Evolutionary conservation across 2,329 filamentous ascomycete genomes (phyloP).

Genomic region (Sclerotinia nivalis): DNA sequence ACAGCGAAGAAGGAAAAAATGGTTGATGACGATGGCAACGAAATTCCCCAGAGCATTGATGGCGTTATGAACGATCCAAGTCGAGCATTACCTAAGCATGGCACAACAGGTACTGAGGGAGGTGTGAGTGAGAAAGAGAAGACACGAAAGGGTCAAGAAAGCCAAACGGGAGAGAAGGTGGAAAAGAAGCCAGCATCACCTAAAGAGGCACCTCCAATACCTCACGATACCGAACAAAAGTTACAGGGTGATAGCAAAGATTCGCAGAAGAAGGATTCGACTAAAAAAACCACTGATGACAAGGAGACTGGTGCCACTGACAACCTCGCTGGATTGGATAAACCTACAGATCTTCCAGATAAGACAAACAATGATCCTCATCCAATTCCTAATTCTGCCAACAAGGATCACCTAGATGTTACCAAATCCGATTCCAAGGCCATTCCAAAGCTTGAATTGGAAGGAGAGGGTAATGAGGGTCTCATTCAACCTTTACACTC

Average conservation of each 20-base stretch:
- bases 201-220: conserved; percentile 80
- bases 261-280: conserved; percentile 41
- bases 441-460: conserved; percentile 40
- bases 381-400: conserved; percentile 65
- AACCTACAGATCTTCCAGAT: conserved; percentile 77
- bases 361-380: conserved; percentile 74
- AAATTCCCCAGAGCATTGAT: conserved; percentile 65
- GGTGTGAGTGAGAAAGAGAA: conserved; percentile 88
- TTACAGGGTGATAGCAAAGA: conserved; percentile 52
- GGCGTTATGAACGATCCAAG: conserved; percentile 93
- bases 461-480: conserved; percentile 53
- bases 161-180: conserved; percentile 61
- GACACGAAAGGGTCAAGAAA: conserved; percentile 67
- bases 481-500: conserved; percentile 83
- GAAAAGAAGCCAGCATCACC: conserved; percentile 80
- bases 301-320: conserved; percentile 37
- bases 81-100: conserved; percentile 73
- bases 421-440: conserved; percentile 46
- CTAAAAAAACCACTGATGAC: conserved; percentile 43
- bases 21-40: conserved; percentile 58
- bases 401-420: conserved; percentile 63
- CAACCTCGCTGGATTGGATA: conserved; percentile 60
- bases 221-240: conserved; percentile 72
- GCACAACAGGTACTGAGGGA: conserved; percentile 84
- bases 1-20: conserved; percentile 41